Conservation (phyloP, 768 basidiomycete genomes). For the Russula vinacea region DNA sequence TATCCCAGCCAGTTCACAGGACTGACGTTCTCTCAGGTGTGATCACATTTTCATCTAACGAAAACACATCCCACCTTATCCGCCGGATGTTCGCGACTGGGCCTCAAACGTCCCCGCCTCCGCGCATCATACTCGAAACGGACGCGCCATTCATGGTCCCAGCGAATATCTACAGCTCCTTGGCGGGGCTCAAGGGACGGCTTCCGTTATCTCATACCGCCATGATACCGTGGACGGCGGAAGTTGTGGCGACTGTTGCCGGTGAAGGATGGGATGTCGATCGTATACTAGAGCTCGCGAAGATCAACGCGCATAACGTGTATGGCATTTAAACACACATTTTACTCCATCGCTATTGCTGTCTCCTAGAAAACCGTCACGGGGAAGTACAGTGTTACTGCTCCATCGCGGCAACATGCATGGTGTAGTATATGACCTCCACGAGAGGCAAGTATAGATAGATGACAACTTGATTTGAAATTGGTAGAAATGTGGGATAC, state of each 20-base stretch:
- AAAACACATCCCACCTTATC: conserved; percentile 67
- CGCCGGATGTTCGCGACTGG: conserved; percentile 38
- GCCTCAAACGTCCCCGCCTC: conserved; percentile 21
- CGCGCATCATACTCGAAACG: conserved; percentile 64
- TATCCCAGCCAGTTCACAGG: not conserved
- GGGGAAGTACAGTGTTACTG: not conserved
- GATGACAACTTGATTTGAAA: not conserved
- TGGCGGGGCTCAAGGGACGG: conserved; percentile 52
- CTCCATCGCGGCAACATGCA: not conserved
- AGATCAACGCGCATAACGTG: conserved; percentile 59
- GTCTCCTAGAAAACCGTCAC: not conserved
- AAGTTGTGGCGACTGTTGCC: conserved; percentile 57
- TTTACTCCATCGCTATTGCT: not conserved
- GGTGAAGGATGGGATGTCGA: conserved; percentile 50
- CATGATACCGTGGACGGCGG: conserved; percentile 85
- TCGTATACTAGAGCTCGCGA: conserved; percentile 56
- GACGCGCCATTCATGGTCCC: conserved; percentile 90
- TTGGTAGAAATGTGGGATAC: conserved; percentile 22
- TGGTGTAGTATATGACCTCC: not conserved
- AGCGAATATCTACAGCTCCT: conserved; percentile 59
- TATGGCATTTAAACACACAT: conserved; percentile 46
- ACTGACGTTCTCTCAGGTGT: conserved; percentile 49
- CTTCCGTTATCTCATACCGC: conserved; percentile 72
- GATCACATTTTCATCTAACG: conserved; percentile 73
- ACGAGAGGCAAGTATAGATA: not conserved